A percentile compares a stretch with the other conserved stretches of the same genome.
These are phyloP conservation scores for Dothideomycetidae sp. DNA, from an alignment of 2,329 filamentous ascomycete species.

Conservation along the genomic window DNA sequence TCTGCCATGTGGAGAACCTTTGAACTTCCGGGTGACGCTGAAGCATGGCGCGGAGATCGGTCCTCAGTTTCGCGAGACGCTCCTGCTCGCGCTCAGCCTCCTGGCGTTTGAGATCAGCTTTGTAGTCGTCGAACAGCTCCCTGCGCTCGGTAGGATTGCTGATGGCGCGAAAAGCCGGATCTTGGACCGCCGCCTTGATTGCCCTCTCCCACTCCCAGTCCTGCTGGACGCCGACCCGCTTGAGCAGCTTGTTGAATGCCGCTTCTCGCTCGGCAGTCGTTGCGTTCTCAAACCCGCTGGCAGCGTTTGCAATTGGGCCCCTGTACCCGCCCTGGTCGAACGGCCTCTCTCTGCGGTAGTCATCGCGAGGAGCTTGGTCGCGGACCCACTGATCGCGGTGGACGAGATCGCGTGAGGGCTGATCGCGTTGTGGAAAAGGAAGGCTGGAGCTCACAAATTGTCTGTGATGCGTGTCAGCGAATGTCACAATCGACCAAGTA, in stretches of 20 bases:
- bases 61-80: constrained; percentile 74
- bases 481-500: not conserved
- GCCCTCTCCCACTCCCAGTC: constrained; percentile 91
- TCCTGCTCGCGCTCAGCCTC: constrained; percentile 93
- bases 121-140: constrained; percentile 87
- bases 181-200: constrained; percentile 71
- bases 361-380: constrained; percentile 20
- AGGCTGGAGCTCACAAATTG: constrained; percentile 26
- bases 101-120: constrained; percentile 73
- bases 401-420: constrained; percentile 16
- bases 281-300: constrained; percentile 51
- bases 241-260: constrained; percentile 82
- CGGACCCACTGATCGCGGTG: constrained; percentile 29
- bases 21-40: constrained; percentile 94
- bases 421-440: constrained; percentile 16
- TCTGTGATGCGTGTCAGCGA: constrained; percentile 1
- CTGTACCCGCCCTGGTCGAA: constrained; percentile 21
- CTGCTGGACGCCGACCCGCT: constrained; percentile 68
- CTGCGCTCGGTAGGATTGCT: constrained; percentile 86
- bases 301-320: constrained; percentile 21
- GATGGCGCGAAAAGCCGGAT: constrained; percentile 83
- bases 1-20: constrained; percentile 94
- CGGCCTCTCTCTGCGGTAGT: constrained; percentile 20
- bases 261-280: constrained; percentile 79
- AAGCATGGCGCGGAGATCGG: constrained; percentile 93